These are phyloP conservation scores for Echria macrotheca DNA, from an alignment of 495 filamentous ascomycete genomes.

Conservation along the genomic window DNA sequence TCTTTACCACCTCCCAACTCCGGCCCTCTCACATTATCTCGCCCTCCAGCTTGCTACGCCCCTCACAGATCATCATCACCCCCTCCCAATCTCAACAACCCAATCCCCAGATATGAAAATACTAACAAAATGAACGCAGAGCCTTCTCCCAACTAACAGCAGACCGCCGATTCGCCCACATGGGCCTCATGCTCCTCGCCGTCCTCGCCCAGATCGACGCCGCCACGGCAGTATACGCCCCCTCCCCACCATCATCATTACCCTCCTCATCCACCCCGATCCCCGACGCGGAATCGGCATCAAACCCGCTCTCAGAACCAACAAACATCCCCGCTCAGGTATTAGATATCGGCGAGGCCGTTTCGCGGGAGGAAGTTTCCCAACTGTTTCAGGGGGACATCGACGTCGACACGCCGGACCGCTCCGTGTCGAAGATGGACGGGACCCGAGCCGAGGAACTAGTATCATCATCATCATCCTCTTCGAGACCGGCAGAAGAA, in stretches of 20 bases:
- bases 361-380: conserved; percentile 12
- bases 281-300: too few species aligned
- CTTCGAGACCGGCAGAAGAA: too few species aligned
- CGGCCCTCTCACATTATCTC: too few species aligned
- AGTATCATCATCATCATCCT: too few species aligned
- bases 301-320: too few species aligned
- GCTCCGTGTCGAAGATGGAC: too few species aligned
- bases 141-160: conserved; percentile 66
- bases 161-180: conserved; percentile 67
- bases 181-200: conserved; percentile 72
- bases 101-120: not conserved
- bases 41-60: not conserved
- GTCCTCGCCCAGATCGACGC: conserved; percentile 54
- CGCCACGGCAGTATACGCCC: conserved; percentile 27
- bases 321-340: too few species aligned
- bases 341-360: conserved; percentile 22
- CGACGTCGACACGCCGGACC: too few species aligned
- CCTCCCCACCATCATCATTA: too few species aligned
- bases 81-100: not conserved
- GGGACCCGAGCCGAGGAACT: too few species aligned
- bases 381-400: too few species aligned
- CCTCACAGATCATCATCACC: not conserved
- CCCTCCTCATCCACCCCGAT: too few species aligned
- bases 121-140: conserved; percentile 13
- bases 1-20: not conserved